Percentiles rank a stretch among this genome's conserved stretches.
These are phyloP conservation scores for Aureobasidium sp. DNA, from an alignment of 2,329 filamentous ascomycete species.

Conservation along the genomic window DNA sequence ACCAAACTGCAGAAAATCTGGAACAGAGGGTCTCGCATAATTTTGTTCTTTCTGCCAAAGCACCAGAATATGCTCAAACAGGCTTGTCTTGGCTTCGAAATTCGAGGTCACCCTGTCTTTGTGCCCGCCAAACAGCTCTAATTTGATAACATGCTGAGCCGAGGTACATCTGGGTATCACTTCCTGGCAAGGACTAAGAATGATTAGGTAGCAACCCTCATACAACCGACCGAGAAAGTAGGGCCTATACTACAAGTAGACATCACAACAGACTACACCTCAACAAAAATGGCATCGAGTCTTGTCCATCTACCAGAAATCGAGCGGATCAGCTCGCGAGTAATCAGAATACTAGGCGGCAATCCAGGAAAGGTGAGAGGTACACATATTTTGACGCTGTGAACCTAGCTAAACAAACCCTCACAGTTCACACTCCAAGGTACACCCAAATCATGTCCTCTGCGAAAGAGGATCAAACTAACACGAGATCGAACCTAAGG, in stretches of 20 bases:
- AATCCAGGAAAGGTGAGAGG: conserved; percentile 75
- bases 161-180: neutral
- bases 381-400: neutral
- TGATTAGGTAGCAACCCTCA: neutral
- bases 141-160: neutral
- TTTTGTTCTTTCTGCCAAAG: neutral
- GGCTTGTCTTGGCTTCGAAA: neutral
- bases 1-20: neutral
- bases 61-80: neutral
- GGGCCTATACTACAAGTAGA: neutral
- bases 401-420: neutral
- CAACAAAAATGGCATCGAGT: conserved; percentile 19
- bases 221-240: neutral
- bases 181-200: neutral
- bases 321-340: conserved; percentile 67
- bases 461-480: neutral
- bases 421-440: conserved; percentile 58
- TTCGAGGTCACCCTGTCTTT: neutral
- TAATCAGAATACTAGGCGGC: conserved; percentile 78
- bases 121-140: neutral
- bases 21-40: neutral
- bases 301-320: conserved; percentile 63
- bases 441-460: conserved; percentile 20
- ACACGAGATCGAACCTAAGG: conserved; percentile 31
- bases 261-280: neutral